Evolutionary conservation across 2,329 filamentous ascomycete species (phyloP).

Genomic region (Gyromitra esculenta): DNA sequence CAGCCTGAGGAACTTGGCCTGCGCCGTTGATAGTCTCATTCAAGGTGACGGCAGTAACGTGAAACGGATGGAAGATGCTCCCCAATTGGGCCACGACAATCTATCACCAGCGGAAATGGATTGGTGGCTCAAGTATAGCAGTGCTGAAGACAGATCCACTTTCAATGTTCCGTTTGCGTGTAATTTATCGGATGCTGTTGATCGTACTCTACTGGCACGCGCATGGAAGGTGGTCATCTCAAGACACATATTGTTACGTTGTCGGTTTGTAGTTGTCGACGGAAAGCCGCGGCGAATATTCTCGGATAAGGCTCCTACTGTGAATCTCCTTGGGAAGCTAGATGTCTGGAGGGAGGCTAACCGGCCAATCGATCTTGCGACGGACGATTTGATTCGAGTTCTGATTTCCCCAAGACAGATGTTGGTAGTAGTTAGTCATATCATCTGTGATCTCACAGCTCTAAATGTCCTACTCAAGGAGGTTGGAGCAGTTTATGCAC

Average conservation of each 20-base stretch:
- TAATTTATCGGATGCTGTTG: not conserved
- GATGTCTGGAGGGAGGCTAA: not conserved
- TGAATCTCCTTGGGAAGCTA: not conserved
- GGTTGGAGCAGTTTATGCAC: not conserved
- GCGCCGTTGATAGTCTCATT: slow-evolving; percentile 3
- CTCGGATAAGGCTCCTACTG: not conserved
- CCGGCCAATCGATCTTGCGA: slow-evolving; percentile 9
- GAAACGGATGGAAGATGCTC: not conserved
- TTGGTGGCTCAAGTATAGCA: slow-evolving; percentile 12
- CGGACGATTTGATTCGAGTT: slow-evolving; percentile 10
- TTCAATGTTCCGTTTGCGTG: slow-evolving; percentile 13
- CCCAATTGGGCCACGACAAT: slow-evolving; percentile 1
- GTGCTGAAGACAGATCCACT: slow-evolving; percentile 6
- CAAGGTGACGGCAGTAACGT: not conserved
- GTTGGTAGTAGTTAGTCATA: slow-evolving; percentile 17
- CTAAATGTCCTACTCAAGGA: slow-evolving; percentile 7
- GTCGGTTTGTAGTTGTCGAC: not conserved
- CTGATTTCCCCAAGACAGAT: not conserved
- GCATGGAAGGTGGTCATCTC: slow-evolving; percentile 21
- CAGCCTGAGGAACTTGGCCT: slow-evolving; percentile 18
- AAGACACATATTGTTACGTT: slow-evolving; percentile 5
- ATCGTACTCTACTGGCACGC: slow-evolving; percentile 3
- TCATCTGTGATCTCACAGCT: slow-evolving; percentile 12
- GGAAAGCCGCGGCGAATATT: slow-evolving; percentile 8
- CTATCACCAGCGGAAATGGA: slow-evolving; percentile 11